Base-by-base conservation (phyloP, 2,329 filamentous ascomycete species). In the Rasamsonia emersonii region DNA sequence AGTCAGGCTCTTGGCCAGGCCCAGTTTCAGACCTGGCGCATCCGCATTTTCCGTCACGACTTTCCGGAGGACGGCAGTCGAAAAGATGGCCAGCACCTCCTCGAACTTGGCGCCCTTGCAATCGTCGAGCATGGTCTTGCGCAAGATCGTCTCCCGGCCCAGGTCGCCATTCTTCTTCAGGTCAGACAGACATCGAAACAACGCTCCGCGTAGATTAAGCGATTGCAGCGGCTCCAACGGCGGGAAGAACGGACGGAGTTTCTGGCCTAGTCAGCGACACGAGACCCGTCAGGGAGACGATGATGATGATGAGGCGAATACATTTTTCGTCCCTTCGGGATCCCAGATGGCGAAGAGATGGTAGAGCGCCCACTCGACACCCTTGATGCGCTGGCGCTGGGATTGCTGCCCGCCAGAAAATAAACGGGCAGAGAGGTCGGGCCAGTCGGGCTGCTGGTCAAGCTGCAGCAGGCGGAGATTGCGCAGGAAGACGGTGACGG, bases 51-150 rank as follows among this genome's bases (percentile, higher is more conserved):
- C 52, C 24, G 68, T 63, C 1, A 82, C 59, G 1, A 74, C 58
- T 49, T 80, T 86, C 50, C 82, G 82, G 40, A 96, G 57, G 1
- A 94, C 86, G 0, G 77, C 74, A 9, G 82, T 83, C 1, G 89
- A 95, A 48, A 98, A 93, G 1, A 77, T 69, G 3, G 85, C 77
- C 17, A 96, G 68, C 1, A 94, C 64, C 51, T 98, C 91, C 53
- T 88, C 86, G 33, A 96, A 75, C 41, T 85, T 79, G 33, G 94
- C 86, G 4, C 89, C 89, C 44, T 82, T 88, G 62, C 91, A 98
- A 47, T 98, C 89, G 53, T 98, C 91, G 31, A 98, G 67, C 84
- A 95, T 94, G 0, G 86, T 93, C 64, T 94, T 95, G 31, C 91
- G 77, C 18, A 96, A 62, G 1, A 93, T 73, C 0, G 75, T 73